Percentiles rank a stretch among this genome's conserved stretches.
phyloP scores from a whole-genome alignment of 2,329 filamentous ascomycete species.

The Colletotrichum sp. region DNA sequence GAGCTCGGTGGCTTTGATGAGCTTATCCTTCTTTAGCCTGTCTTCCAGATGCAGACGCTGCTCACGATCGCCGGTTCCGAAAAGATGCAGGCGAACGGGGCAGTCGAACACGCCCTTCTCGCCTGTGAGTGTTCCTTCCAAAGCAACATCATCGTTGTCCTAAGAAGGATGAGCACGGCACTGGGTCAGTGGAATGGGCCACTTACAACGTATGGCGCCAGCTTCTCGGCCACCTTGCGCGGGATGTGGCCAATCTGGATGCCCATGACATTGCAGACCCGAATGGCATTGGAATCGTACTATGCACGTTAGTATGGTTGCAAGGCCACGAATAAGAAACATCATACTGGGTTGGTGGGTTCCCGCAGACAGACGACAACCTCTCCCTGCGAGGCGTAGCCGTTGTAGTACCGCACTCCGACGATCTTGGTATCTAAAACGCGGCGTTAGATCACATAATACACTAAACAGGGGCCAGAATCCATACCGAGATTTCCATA shows the following conservation, averaged over 20 bases:
- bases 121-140: conserved; percentile 75
- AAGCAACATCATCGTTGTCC: conserved; percentile 62
- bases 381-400: conserved; percentile 67
- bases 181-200: neutral
- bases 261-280: conserved; percentile 77
- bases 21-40: conserved; percentile 66
- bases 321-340: neutral
- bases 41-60: conserved; percentile 61
- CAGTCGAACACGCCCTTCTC: conserved; percentile 73
- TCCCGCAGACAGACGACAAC: conserved; percentile 68
- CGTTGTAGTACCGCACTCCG: conserved; percentile 64
- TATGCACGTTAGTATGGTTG: conserved; percentile 21
- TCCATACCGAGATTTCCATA: conserved; percentile 51
- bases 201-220: conserved; percentile 74
- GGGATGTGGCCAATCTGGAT: conserved; percentile 82
- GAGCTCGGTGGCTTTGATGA: conserved; percentile 64
- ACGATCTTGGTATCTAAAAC: conserved; percentile 52
- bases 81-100: conserved; percentile 72
- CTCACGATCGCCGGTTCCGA: conserved; percentile 65
- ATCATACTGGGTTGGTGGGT: conserved; percentile 61
- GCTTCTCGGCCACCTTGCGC: conserved; percentile 67
- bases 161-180: conserved; percentile 27
- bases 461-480: neutral
- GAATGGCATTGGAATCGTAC: conserved; percentile 79
- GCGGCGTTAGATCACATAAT: neutral